Percentiles rank a stretch among this genome's conserved stretches.
phyloP scores from a whole-genome alignment of 202 grass and related monocot species.

The Panicum virgatum region DNA sequence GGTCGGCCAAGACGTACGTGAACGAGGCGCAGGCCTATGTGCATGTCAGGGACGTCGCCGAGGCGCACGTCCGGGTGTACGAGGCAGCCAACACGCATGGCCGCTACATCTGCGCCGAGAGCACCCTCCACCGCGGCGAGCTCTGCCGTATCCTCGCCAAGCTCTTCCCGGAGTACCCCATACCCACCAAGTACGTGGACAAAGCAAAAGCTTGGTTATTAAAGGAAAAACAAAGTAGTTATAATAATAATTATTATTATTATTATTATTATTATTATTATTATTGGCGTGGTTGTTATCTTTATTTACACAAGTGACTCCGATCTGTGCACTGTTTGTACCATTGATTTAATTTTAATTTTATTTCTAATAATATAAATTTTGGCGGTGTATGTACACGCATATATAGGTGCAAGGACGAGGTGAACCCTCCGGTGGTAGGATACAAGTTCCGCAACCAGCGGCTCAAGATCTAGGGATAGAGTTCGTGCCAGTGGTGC shows the following conservation, averaged over 20 bases:
- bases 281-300: too few relatives aligned
- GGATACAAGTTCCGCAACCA: conserved; percentile 77
- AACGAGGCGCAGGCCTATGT: conserved; percentile 83
- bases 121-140: conserved; percentile 76
- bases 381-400: background rate
- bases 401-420: conserved; percentile 62
- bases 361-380: background rate
- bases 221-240: too few relatives aligned
- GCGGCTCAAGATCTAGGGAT: conserved; percentile 74
- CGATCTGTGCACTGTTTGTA: background rate
- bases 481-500: conserved; percentile 64
- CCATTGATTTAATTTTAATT: background rate
- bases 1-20: conserved; percentile 67
- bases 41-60: conserved; percentile 73
- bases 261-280: too few relatives aligned
- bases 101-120: conserved; percentile 82
- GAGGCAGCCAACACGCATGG: conserved; percentile 45
- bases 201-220: too few relatives aligned
- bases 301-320: background rate
- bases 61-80: conserved; percentile 70
- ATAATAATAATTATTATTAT: too few relatives aligned
- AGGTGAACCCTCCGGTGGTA: conserved; percentile 53
- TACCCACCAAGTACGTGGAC: conserved; percentile 51
- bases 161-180: conserved; percentile 80
- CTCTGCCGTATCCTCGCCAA: conserved; percentile 72